Evolutionary conservation across 345 rosid genomes (phyloP), one percentile per base, ranked within the genome.

Genomic region (Erucastrum elatum): DNA sequence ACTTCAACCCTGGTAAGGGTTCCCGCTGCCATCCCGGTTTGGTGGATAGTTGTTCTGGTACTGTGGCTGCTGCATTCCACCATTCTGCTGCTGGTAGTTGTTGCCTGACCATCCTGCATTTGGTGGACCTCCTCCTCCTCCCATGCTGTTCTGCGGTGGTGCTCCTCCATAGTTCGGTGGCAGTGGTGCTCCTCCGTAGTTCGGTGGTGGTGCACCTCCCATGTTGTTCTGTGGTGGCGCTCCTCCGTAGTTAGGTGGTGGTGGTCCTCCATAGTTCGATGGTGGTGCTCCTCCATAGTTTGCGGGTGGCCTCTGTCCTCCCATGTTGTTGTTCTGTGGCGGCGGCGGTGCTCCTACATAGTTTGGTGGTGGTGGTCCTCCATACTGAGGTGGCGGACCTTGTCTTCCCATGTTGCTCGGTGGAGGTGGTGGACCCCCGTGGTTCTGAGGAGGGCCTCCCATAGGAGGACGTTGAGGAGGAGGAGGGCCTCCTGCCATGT

Each of bases 401-500:
- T 37, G 81, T 26, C 73, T 77, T 59, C 77, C 82, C 77, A 78
- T 78, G 77, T 79, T 65, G 56, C n/a, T 49, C 16, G 6, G 51
- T 0, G 34, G 65, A 12, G 82, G 74, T 44, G 82, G 78, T 61
- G 78, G 65, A 46, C 69, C 73, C 13, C 82, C 78, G 6, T 78
- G 72, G 41, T 78, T 78, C 53, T 72, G 82, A 78, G 78, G 82
- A 26, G 77, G 77, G 68, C 77, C 77, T 25, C 77, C 77, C 77
- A 64, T 74, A 6, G 51, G 35, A 10, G 76, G 21, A 29, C 31
- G 76, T 21, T 69, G 76, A 41, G 46, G 46, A 44, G 53, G 80
- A 25, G n/a, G 82, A 68, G 75, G 60, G 35, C 82, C 85, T 44
- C 83, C 84, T 44, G 75, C 59, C 88, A 78, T 82, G 81, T 89